Evolutionary conservation across 2,329 filamentous ascomycete species (phyloP), one percentile per base, ranked within the genome.

Genomic region (Amesomyces nigricolor): DNA sequence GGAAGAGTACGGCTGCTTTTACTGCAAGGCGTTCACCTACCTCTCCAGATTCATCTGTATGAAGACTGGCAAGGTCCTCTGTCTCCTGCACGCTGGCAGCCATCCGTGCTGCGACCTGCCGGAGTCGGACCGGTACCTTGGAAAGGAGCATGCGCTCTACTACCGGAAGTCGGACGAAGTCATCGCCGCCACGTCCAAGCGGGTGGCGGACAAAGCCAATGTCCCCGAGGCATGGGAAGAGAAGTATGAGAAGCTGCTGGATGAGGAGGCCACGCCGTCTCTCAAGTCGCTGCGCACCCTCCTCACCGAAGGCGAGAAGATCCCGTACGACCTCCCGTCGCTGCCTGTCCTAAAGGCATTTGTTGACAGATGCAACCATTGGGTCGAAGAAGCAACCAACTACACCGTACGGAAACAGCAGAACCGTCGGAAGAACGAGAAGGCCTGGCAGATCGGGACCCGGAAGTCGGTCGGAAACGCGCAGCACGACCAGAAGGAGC

Each of bases 371-470:
- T 97, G 94, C 76, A 95, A 96, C 71, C 91, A 95, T 68, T 96
- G 95, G 88, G 90, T 96, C 60, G 94, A 97, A 66, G 92, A 97
- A 73, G 94, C 94, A 62, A 94, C 89, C 66, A 91, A 88, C 68
- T 99, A 95, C 75, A 96, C 91, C 66, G 91, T 94, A 57, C 88
- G 94, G 64, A 99, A 99, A 75, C 92, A 96, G 74, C 92, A 96
- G 72, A 95, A 95, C 67, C 88, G 94, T 60, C 89, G 92, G 59
- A 97, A 97, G 73, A 95, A 88, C 70, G 92, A 96, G 66, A 94
- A 90, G 67, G 82, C 82, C 44, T 94, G 88, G 83, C 88, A 90
- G 61, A 86, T 83, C 65, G 81, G 85, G 53, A 82, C 81, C 64
- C 79, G 85, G 49, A 92, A 88, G 70, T 86, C 85, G 50, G 82